Percentiles rank a stretch among this genome's conserved stretches.
phyloP scores from a whole-genome alignment of 2,329 filamentous ascomycete genomes.

The Aspergillus sp. region DNA sequence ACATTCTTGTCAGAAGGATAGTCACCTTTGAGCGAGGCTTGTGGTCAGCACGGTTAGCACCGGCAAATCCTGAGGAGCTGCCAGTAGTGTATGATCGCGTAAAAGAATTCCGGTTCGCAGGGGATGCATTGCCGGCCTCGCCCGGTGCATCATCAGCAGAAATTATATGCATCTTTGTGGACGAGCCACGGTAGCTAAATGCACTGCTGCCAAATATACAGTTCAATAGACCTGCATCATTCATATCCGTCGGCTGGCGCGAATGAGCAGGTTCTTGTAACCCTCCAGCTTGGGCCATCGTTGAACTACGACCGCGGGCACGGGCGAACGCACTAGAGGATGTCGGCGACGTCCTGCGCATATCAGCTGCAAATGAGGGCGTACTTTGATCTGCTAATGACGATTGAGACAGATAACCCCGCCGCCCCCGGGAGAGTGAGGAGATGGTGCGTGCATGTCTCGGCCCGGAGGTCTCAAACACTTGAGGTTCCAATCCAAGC shows the following conservation, averaged over 20 bases:
- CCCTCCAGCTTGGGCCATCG: slow-evolving; percentile 37
- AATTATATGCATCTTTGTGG: slow-evolving; percentile 61
- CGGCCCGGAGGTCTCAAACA: slow-evolving; percentile 27
- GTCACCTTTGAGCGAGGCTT: slow-evolving; percentile 50
- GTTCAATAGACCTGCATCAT: slow-evolving; percentile 54
- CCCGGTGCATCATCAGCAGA: slow-evolving; percentile 39
- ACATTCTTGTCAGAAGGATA: slow-evolving; percentile 59
- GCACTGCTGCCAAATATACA: slow-evolving; percentile 62
- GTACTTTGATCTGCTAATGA: slow-evolving; percentile 35
- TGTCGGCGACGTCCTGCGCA: slow-evolving; percentile 32
- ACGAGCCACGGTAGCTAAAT: slow-evolving; percentile 58
- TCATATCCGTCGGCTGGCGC: slow-evolving; percentile 46
- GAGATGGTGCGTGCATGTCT: slow-evolving; percentile 40
- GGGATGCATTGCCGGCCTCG: slow-evolving; percentile 24
- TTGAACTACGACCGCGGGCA: slow-evolving; percentile 47
- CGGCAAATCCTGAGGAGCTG: slow-evolving; percentile 29
- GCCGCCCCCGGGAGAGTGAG: slow-evolving; percentile 38
- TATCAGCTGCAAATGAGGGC: slow-evolving; percentile 31
- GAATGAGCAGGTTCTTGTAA: slow-evolving; percentile 36
- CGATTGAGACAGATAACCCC: slow-evolving; percentile 34
- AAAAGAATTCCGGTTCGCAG: slow-evolving; percentile 34
- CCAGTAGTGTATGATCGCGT: slow-evolving; percentile 41
- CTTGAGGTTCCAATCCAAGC: slow-evolving; percentile 36
- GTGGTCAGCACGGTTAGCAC: slow-evolving; percentile 28
- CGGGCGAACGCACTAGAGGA: slow-evolving; percentile 42